phyloP scores from a whole-genome alignment of 306 rosid genomes.

The Sophora flavescens region DNA sequence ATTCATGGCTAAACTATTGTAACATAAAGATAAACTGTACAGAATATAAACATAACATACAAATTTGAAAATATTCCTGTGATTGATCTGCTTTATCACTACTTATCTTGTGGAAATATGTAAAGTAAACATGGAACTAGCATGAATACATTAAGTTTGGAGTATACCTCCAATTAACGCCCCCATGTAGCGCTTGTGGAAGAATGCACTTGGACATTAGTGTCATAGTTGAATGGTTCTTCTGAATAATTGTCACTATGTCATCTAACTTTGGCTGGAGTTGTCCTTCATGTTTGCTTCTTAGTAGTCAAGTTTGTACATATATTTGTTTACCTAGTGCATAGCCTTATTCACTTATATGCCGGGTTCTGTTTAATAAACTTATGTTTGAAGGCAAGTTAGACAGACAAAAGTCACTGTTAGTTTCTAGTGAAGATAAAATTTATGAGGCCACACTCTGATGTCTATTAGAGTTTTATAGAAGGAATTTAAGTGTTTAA shows the following conservation, averaged over 20 bases:
- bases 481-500: slow-evolving; percentile 14
- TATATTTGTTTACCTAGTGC: background rate
- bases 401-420: background rate
- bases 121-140: background rate
- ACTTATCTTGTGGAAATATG: background rate
- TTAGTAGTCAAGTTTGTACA: background rate
- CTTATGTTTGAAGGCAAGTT: slow-evolving; percentile 22
- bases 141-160: background rate
- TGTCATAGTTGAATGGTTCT: background rate
- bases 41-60: no score
- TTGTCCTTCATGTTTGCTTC: slow-evolving; percentile 14
- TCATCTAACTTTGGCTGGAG: slow-evolving; percentile 5
- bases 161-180: background rate
- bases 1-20: no score
- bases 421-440: slow-evolving; percentile 35
- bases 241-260: background rate
- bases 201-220: background rate
- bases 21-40: no score
- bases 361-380: slow-evolving; percentile 3
- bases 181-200: background rate
- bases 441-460: background rate
- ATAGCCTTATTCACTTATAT: slow-evolving; percentile 2
- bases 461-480: background rate
- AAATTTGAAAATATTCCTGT: no score
- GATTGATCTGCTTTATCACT: no score